phyloP scores from a whole-genome alignment of 441 rosid genomes.

The Erodium moschatum region DNA sequence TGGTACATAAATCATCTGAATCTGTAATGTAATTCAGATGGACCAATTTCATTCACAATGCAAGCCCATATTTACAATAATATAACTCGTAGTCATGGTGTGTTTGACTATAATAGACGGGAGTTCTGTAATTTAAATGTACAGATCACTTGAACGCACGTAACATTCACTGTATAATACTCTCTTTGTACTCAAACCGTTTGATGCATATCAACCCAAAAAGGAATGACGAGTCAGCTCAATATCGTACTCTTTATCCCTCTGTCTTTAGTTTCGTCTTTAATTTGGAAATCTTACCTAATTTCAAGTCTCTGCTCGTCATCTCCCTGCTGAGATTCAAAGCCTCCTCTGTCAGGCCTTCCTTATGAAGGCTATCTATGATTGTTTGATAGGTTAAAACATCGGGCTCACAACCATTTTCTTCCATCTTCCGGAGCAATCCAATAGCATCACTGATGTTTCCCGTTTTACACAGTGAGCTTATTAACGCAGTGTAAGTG shows the following conservation, averaged over 20 bases:
- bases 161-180: not conserved
- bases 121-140: not conserved
- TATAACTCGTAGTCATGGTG: not conserved
- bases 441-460: too few relatives aligned
- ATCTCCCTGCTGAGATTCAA: not conserved
- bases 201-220: not conserved
- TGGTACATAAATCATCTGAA: not conserved
- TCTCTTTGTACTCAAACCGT: not conserved
- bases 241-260: not conserved
- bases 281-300: not conserved
- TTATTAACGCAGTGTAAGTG: not conserved
- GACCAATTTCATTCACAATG: not conserved
- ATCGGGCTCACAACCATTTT: not conserved
- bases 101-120: not conserved
- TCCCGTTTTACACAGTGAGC: too few relatives aligned
- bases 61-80: not conserved
- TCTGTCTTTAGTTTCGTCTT: not conserved
- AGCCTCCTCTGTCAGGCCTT: constrained; percentile 3
- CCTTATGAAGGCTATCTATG: constrained; percentile 2
- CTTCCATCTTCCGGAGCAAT: not conserved
- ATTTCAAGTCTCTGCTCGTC: not conserved
- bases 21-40: not conserved
- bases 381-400: not conserved
- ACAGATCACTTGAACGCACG: not conserved
- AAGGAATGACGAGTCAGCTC: not conserved